Base-by-base conservation (phyloP, 1,139 yeast species). In the Debaryomycetaceae sp. region DNA sequence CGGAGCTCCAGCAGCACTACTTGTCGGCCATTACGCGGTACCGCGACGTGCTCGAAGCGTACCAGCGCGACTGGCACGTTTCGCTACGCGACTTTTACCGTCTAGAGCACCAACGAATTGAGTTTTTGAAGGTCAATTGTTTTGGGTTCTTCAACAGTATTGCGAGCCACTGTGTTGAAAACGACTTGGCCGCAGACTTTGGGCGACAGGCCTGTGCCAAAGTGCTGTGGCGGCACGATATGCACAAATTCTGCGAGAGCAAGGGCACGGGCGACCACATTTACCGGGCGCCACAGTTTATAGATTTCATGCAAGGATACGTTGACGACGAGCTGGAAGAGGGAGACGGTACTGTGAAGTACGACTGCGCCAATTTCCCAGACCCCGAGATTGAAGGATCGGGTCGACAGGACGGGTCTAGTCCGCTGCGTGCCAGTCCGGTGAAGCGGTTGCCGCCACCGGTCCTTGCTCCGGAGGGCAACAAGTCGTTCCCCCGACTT, bases 111-210 rank as follows among this genome's bases (percentile, higher is more conserved):
- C 86, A 82, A 43, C 68, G 95, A 38, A 73, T 86, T 31, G 80
- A 80, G 42, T 69, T 77, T 35, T 49, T 83, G 33, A 83, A 86
- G 44, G 63, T 80, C 13, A 82, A 79, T 44, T 54, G 92, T 38
- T 92, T 95, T 78, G 80, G 77, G 26, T 87, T 68, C 49, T 77
- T 94, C 31, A 85, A 85, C 49, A 66, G 77, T 30, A 63, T 80
- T 10, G 82, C 93, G 4, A 68, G 85, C 0, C 66, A 77, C 4
- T 83, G 94, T 47, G 90, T 85, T 16, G 74, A 74, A 29, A 80
- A 78, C 41, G 95, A 83, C 45, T 81, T 75, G 35, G 57, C 76
- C 4, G 81, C 81, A 31, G 95, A 85, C 46, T 61, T 63, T 34
- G 70, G 86, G 13, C 67, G 95, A 32, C 54, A 74, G 6, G 55